Evolutionary conservation across 1,139 yeast species (phyloP), one percentile per base, ranked within the genome.

Genomic region (Lodderomyces jiufengensis): DNA sequence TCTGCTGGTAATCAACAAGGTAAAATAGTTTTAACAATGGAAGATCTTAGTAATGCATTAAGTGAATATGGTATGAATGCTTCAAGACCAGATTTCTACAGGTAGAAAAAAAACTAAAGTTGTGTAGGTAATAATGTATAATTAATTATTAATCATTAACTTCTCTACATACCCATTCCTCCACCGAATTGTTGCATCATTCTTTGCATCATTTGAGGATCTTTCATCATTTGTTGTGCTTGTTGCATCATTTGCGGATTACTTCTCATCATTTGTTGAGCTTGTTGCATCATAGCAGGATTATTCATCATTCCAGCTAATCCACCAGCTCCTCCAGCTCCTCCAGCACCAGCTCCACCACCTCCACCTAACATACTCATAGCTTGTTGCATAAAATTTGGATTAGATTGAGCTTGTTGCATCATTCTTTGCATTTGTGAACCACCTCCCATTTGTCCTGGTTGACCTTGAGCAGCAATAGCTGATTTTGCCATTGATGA

Each of bases 11-110:
- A 73, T 44, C 81, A 71, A 44, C 84, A 81, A 44, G 87, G 86
- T 22, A 84, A 85, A 51, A 78, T 84, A 26, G 87, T 85, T 9
- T 70, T 87, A 47, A 86, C 95, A 0, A 83, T 85, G 84, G 95
- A 86, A 44, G 96, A 87, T 54, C 69, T 87, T 51, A 81, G 94
- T 48, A 81, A 84, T 52, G 96, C 96, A 0, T 62, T 87, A 46
- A 76, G 88, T 28, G 99, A 94, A 56, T 92, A 92, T 54, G 99
- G 99, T 1, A 70, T 94, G 50, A 90, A 92, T 53, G 78, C 94
- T 3, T 76, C 83, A 41, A 73, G 97, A 47, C 97, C 98, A 1
- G 97, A 90, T 47, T 94, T 90, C 57, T 94, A 92, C 61, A 42
- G 60, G 37, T 54, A 45, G 10, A 23, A 27, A 27, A 15, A 7